A percentile compares a stretch with the other conserved stretches of the same genome.
Conservation (phyloP, 2,329 filamentous ascomycete genomes). For the Microcera coccophila region DNA sequence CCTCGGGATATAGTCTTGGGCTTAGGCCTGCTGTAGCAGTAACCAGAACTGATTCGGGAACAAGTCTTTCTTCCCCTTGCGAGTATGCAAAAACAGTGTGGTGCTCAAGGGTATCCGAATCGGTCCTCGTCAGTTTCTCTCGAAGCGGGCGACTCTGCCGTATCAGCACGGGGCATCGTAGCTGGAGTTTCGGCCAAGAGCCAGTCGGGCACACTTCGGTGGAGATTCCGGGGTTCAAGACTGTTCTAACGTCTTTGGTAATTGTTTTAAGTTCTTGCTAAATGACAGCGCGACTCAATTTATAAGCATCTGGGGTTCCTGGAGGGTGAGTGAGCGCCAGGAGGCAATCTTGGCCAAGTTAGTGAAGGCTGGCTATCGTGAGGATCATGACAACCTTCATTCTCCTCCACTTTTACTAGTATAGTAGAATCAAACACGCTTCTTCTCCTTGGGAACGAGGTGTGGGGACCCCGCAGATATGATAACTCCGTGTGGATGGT, state of each 20-base stretch:
- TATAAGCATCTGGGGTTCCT: slow-evolving; percentile 36
- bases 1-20: slow-evolving; percentile 56
- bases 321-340: slow-evolving; percentile 24
- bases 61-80: slow-evolving; percentile 29
- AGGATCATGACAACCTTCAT: slow-evolving; percentile 9
- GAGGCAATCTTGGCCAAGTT: slow-evolving; percentile 24
- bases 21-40: slow-evolving; percentile 47
- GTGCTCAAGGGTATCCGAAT: slow-evolving; percentile 17
- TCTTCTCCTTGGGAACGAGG: slow-evolving; percentile 38
- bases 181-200: slow-evolving; percentile 41
- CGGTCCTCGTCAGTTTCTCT: slow-evolving; percentile 15
- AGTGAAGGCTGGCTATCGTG: slow-evolving; percentile 25
- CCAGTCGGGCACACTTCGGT: slow-evolving; percentile 33
- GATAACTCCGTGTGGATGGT: slow-evolving; percentile 27
- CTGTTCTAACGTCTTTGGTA: slow-evolving; percentile 5
- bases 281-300: slow-evolving; percentile 37
- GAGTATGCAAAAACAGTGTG: slow-evolving; percentile 31
- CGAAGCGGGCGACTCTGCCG: slow-evolving; percentile 33
- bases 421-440: slow-evolving; percentile 38
- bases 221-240: slow-evolving; percentile 15
- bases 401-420: slow-evolving; percentile 25
- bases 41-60: slow-evolving; percentile 28
- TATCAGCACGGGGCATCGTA: slow-evolving; percentile 41
- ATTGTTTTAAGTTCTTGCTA: background rate
- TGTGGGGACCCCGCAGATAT: slow-evolving; percentile 28